Conservation (phyloP, 331 rosid genomes). For the Saraca asoca region DNA sequence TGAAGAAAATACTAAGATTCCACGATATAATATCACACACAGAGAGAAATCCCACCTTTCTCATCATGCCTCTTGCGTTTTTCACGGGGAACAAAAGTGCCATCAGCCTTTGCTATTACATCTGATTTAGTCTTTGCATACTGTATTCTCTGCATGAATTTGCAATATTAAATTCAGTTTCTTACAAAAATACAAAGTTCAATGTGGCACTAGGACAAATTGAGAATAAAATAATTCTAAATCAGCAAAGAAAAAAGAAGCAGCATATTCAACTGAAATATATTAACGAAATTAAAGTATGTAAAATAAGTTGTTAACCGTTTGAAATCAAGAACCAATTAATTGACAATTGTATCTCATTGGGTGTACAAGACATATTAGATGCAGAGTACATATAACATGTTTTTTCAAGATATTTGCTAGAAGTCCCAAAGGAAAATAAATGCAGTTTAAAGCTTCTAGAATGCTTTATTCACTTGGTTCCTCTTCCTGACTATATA, state of each 20-base stretch:
- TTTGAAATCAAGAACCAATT: neutral
- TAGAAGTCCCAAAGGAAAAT: neutral
- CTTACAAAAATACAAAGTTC: constrained; percentile 17
- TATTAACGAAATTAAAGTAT: neutral
- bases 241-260: neutral
- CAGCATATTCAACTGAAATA: neutral
- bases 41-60: constrained; percentile 54
- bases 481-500: neutral
- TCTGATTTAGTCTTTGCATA: constrained; percentile 96
- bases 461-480: neutral
- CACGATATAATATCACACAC: neutral
- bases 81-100: constrained; percentile 89
- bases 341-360: neutral
- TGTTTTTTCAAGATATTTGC: neutral
- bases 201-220: constrained; percentile 4
- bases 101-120: constrained; percentile 81
- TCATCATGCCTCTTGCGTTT: constrained; percentile 90
- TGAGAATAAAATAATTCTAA: constrained; percentile 24
- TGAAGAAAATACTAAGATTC: neutral
- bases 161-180: constrained; percentile 32
- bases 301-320: constrained; percentile 7
- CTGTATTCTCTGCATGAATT: constrained; percentile 74
- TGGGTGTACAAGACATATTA: neutral
- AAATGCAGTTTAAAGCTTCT: neutral
- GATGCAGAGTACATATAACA: neutral